phyloP scores from a whole-genome alignment of 345 rosid genomes.

The Eucalyptus paniculata region DNA sequence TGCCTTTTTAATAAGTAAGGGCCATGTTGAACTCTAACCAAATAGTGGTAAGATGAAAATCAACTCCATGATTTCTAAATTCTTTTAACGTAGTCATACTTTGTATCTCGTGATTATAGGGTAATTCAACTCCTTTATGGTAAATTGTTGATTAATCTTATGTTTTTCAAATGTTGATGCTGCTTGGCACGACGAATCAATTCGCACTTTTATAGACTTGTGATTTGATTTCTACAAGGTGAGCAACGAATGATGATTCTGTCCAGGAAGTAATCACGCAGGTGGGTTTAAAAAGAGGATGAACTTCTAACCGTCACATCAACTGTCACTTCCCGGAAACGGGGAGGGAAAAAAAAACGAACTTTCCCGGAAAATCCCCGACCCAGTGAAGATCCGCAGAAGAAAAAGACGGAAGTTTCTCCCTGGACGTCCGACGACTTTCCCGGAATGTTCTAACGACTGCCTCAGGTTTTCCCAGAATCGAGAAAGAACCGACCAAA shows the following conservation, averaged over 20 bases:
- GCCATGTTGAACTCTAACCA: background rate
- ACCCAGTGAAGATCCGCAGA: background rate
- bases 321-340: background rate
- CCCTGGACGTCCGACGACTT: background rate
- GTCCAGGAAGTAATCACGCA: background rate
- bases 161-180: background rate
- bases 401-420: background rate
- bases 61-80: background rate
- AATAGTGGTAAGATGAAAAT: background rate
- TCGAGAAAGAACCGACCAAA: background rate
- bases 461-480: background rate
- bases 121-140: background rate
- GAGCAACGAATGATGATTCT: background rate
- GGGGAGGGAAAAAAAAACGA: fast-evolving
- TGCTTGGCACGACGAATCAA: background rate
- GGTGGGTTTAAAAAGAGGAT: background rate
- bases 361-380: background rate
- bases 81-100: background rate
- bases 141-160: background rate
- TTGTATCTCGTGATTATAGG: background rate
- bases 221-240: background rate
- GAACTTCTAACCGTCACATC: background rate
- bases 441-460: background rate
- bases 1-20: background rate
- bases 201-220: background rate